Evolutionary conservation across 2,329 filamentous ascomycete genomes (phyloP).

Genomic region (Pestalotiopsis sp.): DNA sequence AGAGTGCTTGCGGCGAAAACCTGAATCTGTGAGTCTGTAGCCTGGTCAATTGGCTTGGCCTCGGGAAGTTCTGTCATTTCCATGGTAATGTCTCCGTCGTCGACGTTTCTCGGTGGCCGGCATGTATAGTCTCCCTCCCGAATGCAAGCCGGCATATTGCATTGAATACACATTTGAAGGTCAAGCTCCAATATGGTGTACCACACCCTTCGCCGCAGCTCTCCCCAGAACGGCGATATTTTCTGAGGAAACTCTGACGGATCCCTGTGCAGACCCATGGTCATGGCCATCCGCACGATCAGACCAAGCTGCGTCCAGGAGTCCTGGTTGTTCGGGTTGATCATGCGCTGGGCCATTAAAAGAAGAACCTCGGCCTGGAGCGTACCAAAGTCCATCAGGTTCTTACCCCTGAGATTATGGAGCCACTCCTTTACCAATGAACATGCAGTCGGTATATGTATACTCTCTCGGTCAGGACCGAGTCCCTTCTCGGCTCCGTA

Average conservation of each 20-base stretch:
- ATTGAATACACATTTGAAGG: conserved; percentile 54
- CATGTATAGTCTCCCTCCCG: conserved; percentile 58
- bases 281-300: conserved; percentile 60
- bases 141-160: conserved; percentile 53
- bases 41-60: conserved; percentile 52
- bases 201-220: conserved; percentile 58
- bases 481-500: conserved; percentile 53
- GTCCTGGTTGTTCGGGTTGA: conserved; percentile 49
- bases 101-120: conserved; percentile 53
- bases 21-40: conserved; percentile 57
- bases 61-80: conserved; percentile 52
- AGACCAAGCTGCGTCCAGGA: conserved; percentile 58
- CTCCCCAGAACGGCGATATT: conserved; percentile 53
- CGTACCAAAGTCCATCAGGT: conserved; percentile 53
- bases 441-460: conserved; percentile 60
- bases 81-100: conserved; percentile 52
- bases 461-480: conserved; percentile 55
- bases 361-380: conserved; percentile 58
- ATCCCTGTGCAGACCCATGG: conserved; percentile 61
- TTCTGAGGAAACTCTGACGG: conserved; percentile 54
- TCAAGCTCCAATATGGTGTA: conserved; percentile 60
- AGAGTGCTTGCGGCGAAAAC: conserved; percentile 56
- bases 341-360: conserved; percentile 54
- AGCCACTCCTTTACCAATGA: conserved; percentile 58
- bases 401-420: conserved; percentile 53